Evolutionary conservation across 176 grass and related monocot genomes (phyloP), one percentile per base, ranked within the genome.

Genomic region (Avena eriantha): DNA sequence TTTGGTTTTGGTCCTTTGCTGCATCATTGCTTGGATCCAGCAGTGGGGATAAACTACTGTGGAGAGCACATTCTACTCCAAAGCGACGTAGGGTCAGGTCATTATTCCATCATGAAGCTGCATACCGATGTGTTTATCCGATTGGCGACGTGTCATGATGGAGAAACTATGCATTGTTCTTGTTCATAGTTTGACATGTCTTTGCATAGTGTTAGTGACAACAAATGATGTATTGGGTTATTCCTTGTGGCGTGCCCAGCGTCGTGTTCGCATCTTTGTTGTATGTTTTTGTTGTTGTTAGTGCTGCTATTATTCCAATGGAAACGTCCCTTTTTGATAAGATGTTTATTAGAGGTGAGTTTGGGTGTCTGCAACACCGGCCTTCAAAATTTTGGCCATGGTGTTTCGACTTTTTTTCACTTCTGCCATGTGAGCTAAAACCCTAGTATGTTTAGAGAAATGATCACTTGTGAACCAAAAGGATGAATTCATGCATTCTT

Each of bases 1-100:
- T 69, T 57, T 61, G 64, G 80, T 71, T 65, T 49, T 72, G 47
- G 54, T 81, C 46, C 87, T 35, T 31, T 36, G 66, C 58, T 51
- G 26, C 84, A 84, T 88, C 35, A 84, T 85, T 60, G 47, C 83
- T 48, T 54, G 22, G 34, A 77, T 73, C 35, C 11, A 16, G 45
- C 46, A 65, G 14, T 73, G 33, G 36, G 36, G 34, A 72, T 79
- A 67, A 35, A 82, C 1, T 46, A 82, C 17, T 47, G 15, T 59
- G 33, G 71, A 46, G 51, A 55, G 61, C 48, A n/a, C 39, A 72
- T 59, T 80, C 45, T 71, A 49, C 65, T 60, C 26, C 41, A 80
- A 59, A 80, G 24, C 39, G n/a, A 13, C 8, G 22, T 77, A 41
- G 59, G 69, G 21, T 72, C 60, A 43, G 46, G 47, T 43, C 16